A percentile compares a stretch with the other conserved stretches of the same genome.
phyloP scores from a whole-genome alignment of 192 early-diverging fungal species.

The Linnemannia elongata region DNA sequence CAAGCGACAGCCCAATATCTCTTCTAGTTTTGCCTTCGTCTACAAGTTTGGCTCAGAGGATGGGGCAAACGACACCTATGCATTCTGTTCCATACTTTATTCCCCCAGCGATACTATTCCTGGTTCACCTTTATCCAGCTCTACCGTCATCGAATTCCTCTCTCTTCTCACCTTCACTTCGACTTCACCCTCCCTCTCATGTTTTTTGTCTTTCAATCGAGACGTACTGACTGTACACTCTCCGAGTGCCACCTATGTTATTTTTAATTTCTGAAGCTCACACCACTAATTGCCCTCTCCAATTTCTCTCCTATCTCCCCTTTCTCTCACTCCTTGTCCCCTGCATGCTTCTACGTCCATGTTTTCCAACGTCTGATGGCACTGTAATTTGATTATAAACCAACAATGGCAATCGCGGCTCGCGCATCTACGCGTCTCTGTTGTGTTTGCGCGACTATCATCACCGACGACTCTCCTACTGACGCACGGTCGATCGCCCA shows the following conservation, averaged over 20 bases:
- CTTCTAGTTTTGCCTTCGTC: background rate
- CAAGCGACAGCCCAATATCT: background rate
- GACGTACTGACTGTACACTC: background rate
- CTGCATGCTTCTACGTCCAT: background rate
- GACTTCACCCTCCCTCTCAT: background rate
- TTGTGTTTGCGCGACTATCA: too few relatives aligned
- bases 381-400: background rate
- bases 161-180: background rate
- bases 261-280: slow-evolving; percentile 8
- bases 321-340: background rate
- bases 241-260: background rate
- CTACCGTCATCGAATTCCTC: too few relatives aligned
- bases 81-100: background rate
- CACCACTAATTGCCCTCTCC: background rate
- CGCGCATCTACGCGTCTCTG: background rate
- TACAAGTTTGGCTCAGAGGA: background rate
- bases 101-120: background rate
- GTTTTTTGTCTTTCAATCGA: background rate
- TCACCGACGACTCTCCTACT: too few relatives aligned
- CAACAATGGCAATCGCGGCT: background rate
- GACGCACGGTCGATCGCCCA: background rate
- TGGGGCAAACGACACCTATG: background rate
- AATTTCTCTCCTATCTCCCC: background rate
- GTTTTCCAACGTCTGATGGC: background rate
- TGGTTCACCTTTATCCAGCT: background rate